A percentile compares a stretch with the other conserved stretches of the same genome.
Conservation (phyloP, 2,329 filamentous ascomycete species). For the Diplocarpon rosae region DNA sequence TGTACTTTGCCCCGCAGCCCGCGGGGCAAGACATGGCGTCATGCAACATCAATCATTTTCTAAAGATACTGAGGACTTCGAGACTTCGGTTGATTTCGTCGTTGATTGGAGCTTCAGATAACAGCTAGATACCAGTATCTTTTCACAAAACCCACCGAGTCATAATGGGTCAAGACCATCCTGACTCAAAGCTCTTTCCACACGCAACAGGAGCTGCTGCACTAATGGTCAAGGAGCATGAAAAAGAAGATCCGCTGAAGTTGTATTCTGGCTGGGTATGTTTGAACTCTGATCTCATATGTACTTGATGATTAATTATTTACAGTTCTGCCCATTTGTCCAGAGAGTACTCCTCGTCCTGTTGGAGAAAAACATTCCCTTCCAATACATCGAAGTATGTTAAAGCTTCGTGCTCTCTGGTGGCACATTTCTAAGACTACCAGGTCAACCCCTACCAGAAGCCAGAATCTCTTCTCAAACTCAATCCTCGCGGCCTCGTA, state of each 20-base stretch:
- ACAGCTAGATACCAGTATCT: too few relatives aligned
- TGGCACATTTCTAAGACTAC: not conserved
- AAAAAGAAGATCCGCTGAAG: conserved; percentile 42
- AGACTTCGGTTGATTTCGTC: not conserved
- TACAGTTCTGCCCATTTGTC: conserved; percentile 45
- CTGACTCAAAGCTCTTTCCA: conserved; percentile 28
- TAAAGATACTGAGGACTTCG: not conserved
- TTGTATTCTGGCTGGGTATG: conserved; percentile 64
- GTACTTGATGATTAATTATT: not conserved
- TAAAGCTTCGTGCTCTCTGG: not conserved
- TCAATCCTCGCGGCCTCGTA: conserved; percentile 68
- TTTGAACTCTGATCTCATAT: not conserved
- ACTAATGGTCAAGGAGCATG: conserved; percentile 35
- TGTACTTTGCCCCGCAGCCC: too few relatives aligned
- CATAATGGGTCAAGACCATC: conserved; percentile 15
- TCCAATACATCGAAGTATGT: conserved; percentile 62
- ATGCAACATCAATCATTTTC: not conserved
- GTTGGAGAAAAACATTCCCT: conserved; percentile 60
- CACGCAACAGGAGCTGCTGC: conserved; percentile 40
- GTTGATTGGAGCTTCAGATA: not conserved
- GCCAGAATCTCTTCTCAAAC: conserved; percentile 50
- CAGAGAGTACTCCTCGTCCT: conserved; percentile 65
- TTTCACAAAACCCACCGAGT: not conserved
- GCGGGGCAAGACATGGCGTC: too few relatives aligned
- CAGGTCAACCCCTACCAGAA: conserved; percentile 61